Conservation (phyloP, 2,329 filamentous ascomycete species). For the Ramularia collo-cygni region DNA sequence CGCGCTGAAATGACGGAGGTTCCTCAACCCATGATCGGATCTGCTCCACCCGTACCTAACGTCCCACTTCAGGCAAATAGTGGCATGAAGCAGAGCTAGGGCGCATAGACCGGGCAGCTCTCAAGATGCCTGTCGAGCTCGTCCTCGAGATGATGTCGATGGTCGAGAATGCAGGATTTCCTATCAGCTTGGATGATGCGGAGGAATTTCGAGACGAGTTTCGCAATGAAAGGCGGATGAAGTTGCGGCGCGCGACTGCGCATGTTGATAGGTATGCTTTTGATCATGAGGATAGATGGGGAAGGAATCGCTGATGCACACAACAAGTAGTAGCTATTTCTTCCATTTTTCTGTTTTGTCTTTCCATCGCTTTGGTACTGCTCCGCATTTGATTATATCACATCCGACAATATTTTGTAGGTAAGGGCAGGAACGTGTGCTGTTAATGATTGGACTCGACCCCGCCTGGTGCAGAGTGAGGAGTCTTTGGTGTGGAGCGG, state of each 20-base stretch:
- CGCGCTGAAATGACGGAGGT: conserved; percentile 50
- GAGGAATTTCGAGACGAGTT: not conserved
- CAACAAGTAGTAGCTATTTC: no score
- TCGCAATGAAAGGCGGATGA: not conserved
- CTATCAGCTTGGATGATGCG: not conserved
- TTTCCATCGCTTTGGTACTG: no score
- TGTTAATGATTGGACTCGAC: no score
- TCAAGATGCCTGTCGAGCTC: not conserved
- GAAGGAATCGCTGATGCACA: no score
- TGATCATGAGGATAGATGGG: no score
- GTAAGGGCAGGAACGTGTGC: no score
- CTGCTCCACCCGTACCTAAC: conserved; percentile 45
- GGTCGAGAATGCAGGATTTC: not conserved
- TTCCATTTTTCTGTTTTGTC: no score
- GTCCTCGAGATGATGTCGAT: not conserved
- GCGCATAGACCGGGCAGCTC: not conserved
- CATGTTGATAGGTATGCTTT: no score
- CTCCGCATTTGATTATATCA: no score
- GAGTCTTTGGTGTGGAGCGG: no score
- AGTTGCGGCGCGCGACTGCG: not conserved
- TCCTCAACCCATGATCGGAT: conserved; percentile 46
- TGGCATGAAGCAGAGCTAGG: conserved; percentile 19
- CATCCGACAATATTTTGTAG: no score
- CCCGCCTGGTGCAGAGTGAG: no score
- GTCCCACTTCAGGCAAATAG: conserved; percentile 44